Evolutionary conservation across 192 early-diverging fungal species (phyloP).

Genomic region (Linnemannia exigua): DNA sequence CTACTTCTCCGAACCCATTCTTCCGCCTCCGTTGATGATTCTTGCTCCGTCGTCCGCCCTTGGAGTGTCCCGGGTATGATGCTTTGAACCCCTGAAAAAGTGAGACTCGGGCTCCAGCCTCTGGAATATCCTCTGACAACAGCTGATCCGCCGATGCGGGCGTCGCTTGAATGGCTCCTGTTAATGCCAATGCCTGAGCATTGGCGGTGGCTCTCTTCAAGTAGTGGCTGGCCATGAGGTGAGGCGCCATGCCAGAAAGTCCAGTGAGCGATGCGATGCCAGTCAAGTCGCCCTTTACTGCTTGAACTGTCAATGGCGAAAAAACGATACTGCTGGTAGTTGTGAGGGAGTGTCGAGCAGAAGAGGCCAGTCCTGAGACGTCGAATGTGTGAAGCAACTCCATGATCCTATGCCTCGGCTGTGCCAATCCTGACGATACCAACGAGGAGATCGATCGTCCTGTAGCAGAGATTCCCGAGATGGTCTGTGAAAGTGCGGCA

Average conservation of each 20-base stretch:
- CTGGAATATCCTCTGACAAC: slow-evolving; percentile 67
- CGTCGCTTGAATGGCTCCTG: slow-evolving; percentile 28
- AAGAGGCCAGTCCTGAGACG: slow-evolving; percentile 48
- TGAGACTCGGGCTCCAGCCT: slow-evolving; percentile 66
- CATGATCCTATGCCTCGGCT: slow-evolving; percentile 48
- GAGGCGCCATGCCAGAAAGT: slow-evolving; percentile 61
- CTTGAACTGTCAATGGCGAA: slow-evolving; percentile 66
- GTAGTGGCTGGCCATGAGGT: slow-evolving; percentile 62
- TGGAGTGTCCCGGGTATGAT: slow-evolving; percentile 64
- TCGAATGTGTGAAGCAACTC: slow-evolving; percentile 47
- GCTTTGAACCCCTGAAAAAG: slow-evolving; percentile 71
- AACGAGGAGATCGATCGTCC: slow-evolving; percentile 51
- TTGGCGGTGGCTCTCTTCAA: slow-evolving; percentile 40
- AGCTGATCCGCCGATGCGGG: slow-evolving; percentile 54
- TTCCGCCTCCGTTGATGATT: slow-evolving; percentile 53
- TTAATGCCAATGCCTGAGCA: slow-evolving; percentile 31
- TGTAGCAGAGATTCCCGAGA: slow-evolving; percentile 52
- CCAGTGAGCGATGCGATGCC: slow-evolving; percentile 56
- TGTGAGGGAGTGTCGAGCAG: slow-evolving; percentile 42
- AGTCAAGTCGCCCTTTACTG: slow-evolving; percentile 67
- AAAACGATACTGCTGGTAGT: slow-evolving; percentile 66
- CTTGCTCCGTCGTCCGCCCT: slow-evolving; percentile 49
- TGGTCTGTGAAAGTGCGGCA: slow-evolving; percentile 45
- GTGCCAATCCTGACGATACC: slow-evolving; percentile 46
- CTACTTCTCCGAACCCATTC: slow-evolving; percentile 47